Evolutionary conservation across 257 asterid genomes (phyloP), one percentile per base, ranked within the genome.

Genomic region (Vinca minor): DNA sequence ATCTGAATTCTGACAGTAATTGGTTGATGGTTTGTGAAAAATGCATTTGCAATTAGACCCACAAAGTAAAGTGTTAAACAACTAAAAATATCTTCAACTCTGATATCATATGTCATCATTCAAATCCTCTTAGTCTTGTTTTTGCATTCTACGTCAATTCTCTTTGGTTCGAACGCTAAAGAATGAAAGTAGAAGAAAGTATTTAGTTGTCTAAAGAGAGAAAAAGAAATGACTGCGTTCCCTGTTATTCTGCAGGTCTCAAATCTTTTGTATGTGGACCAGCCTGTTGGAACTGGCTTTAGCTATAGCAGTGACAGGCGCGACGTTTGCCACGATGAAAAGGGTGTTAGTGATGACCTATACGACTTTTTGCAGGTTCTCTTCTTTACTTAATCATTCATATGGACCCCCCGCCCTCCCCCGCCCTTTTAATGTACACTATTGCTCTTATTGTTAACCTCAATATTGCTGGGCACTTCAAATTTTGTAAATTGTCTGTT

Each of bases 261-360:
- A 12, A 93, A 89, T 78, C 88, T 93, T 48, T 63, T 93, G 69
- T 93, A 77, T 74, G 97, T 93, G 59, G 99, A 93, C 78, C 99
- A 93, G 73, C 99, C 99, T 75, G 67, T 78, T 74, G 99, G 99
- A 64, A 93, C 99, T 73, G 99, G 99, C 68, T 93, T 89, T 73
- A 93, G 97, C 81, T 93, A 87, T 62, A 89, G 85, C 71, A 70
- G 92, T 63, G 94, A 93, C 72, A 80, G 65, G 11, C 95, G 87
- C 46, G 99, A 93, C 80, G 74, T 89, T 67, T 91, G 96, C 67
- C 96, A 89, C 71, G 63, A 81, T 54, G 99, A 93, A 75, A 69
- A 77, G 61, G 97, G 88, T 66, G 96, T 93, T 74, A 85, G 97
- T 76, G 78, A 89, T 72, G 97, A 93, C 74, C 77, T 93, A 61